Evolutionary conservation across 208 protist species (phyloP).

Genomic region (Trypanosoma caninum): DNA sequence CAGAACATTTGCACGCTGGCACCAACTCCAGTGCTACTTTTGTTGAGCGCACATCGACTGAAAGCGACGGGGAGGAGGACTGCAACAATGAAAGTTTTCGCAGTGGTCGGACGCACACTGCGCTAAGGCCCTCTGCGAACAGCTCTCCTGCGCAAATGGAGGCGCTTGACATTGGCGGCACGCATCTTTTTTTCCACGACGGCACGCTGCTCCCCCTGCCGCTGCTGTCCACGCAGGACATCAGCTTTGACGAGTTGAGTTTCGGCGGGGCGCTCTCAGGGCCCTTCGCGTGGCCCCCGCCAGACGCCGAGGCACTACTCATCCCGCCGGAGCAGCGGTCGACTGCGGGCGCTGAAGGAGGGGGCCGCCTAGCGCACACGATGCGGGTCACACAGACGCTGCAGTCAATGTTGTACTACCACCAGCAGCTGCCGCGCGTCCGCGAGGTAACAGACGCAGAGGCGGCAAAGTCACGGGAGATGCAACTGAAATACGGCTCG

Average conservation of each 20-base stretch:
- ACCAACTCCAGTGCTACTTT: slow-evolving; percentile 51
- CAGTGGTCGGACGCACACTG: background rate
- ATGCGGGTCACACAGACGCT: slow-evolving; percentile 44
- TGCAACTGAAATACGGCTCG: slow-evolving; percentile 56
- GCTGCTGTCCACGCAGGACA: slow-evolving; percentile 59
- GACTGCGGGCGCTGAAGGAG: background rate
- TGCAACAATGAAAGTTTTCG: slow-evolving; percentile 5
- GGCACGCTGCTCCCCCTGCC: slow-evolving; percentile 46
- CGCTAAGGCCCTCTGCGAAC: slow-evolving; percentile 7
- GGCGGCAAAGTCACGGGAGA: slow-evolving; percentile 36
- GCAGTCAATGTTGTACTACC: slow-evolving; percentile 40
- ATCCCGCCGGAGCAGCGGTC: slow-evolving; percentile 24
- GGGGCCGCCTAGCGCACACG: slow-evolving; percentile 27
- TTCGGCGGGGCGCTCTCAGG: slow-evolving; percentile 6
- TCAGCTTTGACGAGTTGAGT: slow-evolving; percentile 66
- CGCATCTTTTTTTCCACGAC: slow-evolving; percentile 27
- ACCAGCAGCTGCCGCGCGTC: slow-evolving; percentile 38
- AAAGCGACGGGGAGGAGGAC: slow-evolving; percentile 11
- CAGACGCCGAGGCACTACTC: slow-evolving; percentile 10
- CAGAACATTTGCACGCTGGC: slow-evolving; percentile 28
- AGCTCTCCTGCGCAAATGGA: slow-evolving; percentile 7
- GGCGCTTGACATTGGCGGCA: slow-evolving; percentile 6
- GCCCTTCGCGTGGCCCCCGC: slow-evolving; percentile 20
- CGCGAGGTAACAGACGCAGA: slow-evolving; percentile 42
- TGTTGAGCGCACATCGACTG: slow-evolving; percentile 29